Evolutionary conservation across 495 filamentous ascomycete genomes (phyloP), one percentile per base, ranked within the genome.

Genomic region (Xylaria acuta): DNA sequence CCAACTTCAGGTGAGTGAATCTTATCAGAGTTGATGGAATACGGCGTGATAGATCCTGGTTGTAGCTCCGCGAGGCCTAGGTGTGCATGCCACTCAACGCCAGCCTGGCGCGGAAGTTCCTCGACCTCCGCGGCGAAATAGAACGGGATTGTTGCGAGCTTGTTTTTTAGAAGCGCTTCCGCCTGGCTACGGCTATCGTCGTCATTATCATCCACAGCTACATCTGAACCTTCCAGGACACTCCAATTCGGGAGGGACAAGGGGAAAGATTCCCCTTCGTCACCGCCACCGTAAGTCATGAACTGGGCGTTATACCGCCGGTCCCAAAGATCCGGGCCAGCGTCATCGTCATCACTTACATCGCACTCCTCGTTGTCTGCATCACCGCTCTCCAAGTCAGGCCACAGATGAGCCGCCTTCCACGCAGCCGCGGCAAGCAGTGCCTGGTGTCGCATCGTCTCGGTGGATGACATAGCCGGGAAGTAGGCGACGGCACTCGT

Each of bases 51-150:
- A 54, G 73, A 75, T 14, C 76, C 74, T 14, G 69, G 25, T 18
- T 25, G 56, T 4, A 80, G 34, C 36, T 73, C 73, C 27, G 79
- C 74, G 18, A 81, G 70, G 12, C 79, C 79, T 22, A 78, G 32
- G 47, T 81, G 79, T 6, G 79, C 88, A 74, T 90, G 88, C 93
- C 93, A 95, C 81, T 97, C 94, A 47, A 97, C 88, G 66, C 84
- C 84, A 72, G 88, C 90, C 18, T 81, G 85, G 40, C 92, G 86
- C 1, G 94, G 94, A 45, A 97, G 81, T 71, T 88, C 86, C 51
- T 89, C 86, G 16, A 95, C 92, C 69, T 95, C 88, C 3, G 90
- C 90, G 0, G 90, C 88, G 75, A 95, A 90, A 70, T 94, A 86
- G 3, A 90, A 90, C 1, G 94, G 91, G 27, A 84, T 67, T 2